Evolutionary conservation across 495 filamentous ascomycete species (phyloP), one percentile per base, ranked within the genome.

Genomic region (Pyrenopolyporus hunteri): DNA sequence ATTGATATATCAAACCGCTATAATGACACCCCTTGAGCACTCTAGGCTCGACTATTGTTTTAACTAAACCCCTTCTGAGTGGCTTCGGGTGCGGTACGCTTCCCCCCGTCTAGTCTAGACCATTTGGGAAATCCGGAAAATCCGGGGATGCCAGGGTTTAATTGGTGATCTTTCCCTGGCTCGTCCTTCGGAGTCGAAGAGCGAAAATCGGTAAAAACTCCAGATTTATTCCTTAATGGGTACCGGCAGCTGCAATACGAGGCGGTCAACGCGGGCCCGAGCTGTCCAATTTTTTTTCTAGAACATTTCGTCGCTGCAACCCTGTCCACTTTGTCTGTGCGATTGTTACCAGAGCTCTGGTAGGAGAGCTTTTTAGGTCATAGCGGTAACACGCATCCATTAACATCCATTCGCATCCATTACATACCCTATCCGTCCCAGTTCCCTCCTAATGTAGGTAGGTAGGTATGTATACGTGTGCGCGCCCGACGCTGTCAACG

Each of bases 241-340:
- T 60, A 66, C 51, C 63, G 57, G 39, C 51, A 59, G 61, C 57
- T 60, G 45, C 51, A 60, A 66, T 57, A 66, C 63, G 63, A 66
- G 51, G 57, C 63, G 63, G 63, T 66, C 50, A 57, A 19, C 51
- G 57, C 46, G 63, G 56, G 35, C 42, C 47, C 47, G 40, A 42
- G 45, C 16, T 4, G 35, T 50, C 26, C 28, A 51, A 56, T 44
- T 47, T 52, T 66, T 45, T 52, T 66, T 66, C 63, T 66, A 66
- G 63, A 66, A 66, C 45, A 57, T 29, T n/a, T n/a, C 33, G 55
- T 51, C 39, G 57, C 32, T 60, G 57, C 11, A 66, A 53, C 46
- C 51, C 45, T 57, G 45, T 53, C 16, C 32, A 29, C 11, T 49
- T 19, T 1, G 35, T 44, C 29, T 53, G 45, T 54, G 40, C 17